Evolutionary conservation across 495 filamentous ascomycete genomes (phyloP).

Genomic region (Sporormia fimetaria): DNA sequence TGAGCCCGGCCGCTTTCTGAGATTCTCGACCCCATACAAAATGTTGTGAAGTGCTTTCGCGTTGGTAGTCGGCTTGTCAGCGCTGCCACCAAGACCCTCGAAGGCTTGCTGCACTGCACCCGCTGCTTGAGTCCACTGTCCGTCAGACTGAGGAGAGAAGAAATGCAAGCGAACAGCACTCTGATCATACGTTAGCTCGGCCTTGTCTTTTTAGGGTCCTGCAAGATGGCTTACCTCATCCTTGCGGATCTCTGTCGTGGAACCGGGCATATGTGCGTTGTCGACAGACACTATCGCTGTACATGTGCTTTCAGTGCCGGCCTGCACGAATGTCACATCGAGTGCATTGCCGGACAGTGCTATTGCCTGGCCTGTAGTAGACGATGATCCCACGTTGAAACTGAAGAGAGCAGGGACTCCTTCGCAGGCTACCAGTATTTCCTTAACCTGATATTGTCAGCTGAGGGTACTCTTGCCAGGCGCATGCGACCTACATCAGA

Average conservation of each 20-base stretch:
- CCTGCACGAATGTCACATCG: slow-evolving; percentile 21
- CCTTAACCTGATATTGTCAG: slow-evolving; percentile 9
- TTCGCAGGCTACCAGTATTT: slow-evolving; percentile 28
- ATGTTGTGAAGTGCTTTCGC: slow-evolving; percentile 42
- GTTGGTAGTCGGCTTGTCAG: slow-evolving; percentile 13
- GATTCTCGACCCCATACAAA: slow-evolving; percentile 58
- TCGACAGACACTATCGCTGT: slow-evolving; percentile 25
- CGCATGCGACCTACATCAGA: not conserved
- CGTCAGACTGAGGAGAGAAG: slow-evolving; percentile 7
- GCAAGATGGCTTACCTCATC: slow-evolving; percentile 11
- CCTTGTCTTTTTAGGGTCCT: not conserved
- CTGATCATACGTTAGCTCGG: slow-evolving; percentile 3
- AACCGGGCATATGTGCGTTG: slow-evolving; percentile 27
- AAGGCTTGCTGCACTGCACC: no score
- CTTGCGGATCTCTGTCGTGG: slow-evolving; percentile 19
- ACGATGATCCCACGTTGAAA: slow-evolving; percentile 3
- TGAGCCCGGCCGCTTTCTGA: slow-evolving; percentile 57
- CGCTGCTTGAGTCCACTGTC: slow-evolving; percentile 5
- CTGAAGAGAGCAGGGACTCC: slow-evolving; percentile 27
- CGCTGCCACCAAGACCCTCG: no score
- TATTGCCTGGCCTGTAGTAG: not conserved
- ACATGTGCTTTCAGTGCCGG: not conserved
- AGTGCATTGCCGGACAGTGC: slow-evolving; percentile 26
- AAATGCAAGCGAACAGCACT: slow-evolving; percentile 14
- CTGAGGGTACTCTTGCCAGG: no score